A percentile compares a stretch with the other conserved stretches of the same genome.
These are phyloP conservation scores for Paramicrosporidium saccamoebae DNA, from an alignment of 371 early-diverging fungal genomes.

Conservation along the genomic window DNA sequence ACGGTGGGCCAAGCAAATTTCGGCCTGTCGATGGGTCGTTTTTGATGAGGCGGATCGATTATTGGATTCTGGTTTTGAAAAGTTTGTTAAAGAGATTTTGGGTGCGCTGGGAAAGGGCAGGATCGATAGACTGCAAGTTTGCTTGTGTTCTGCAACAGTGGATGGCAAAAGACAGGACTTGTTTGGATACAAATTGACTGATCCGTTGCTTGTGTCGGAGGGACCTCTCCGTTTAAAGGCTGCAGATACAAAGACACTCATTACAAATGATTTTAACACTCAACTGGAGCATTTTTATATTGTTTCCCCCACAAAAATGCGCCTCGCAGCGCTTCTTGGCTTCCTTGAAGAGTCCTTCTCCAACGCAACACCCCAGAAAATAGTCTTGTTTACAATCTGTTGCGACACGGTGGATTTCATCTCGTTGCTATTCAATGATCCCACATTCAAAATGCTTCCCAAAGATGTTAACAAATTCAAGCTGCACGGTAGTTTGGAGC, in stretches of 20 bases:
- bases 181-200: conserved; percentile 29
- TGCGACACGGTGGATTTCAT: conserved; percentile 78
- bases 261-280: conserved; percentile 6
- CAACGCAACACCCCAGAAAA: conserved; percentile 9
- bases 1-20: conserved; percentile 27
- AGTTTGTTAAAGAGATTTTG: conserved; percentile 52
- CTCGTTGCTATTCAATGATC: conserved; percentile 25
- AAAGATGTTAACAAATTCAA: conserved; percentile 26
- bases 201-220: conserved; percentile 25
- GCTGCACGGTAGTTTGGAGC: conserved; percentile 62
- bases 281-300: conserved; percentile 53
- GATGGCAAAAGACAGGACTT: conserved; percentile 40
- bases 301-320: conserved; percentile 52
- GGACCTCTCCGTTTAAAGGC: conserved; percentile 7
- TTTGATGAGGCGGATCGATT: conserved; percentile 96
- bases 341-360: conserved; percentile 8
- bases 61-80: conserved; percentile 81
- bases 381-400: conserved; percentile 58
- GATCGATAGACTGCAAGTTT: conserved; percentile 22
- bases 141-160: conserved; percentile 78
- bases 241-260: conserved; percentile 3
- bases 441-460: conserved; percentile 8
- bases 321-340: conserved; percentile 43
- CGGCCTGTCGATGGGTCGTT: conserved; percentile 49
- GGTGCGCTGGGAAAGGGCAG: conserved; percentile 17